Conservation (phyloP, 805 yeast genomes). For the Cyberlindnera xylosilytica region DNA sequence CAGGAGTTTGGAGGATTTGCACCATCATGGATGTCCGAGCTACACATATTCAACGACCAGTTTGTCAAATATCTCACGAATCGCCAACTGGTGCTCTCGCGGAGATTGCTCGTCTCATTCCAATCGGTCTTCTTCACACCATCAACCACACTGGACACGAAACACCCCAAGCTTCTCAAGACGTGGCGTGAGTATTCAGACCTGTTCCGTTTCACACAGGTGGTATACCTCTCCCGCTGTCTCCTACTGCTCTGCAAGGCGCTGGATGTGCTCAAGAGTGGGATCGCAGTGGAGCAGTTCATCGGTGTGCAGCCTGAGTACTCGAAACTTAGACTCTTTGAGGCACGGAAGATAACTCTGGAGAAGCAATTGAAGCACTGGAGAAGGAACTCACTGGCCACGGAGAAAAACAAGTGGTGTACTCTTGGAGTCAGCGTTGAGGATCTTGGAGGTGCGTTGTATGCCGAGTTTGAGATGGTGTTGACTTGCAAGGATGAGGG, state of each 20-base stretch:
- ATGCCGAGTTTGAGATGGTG: not conserved
- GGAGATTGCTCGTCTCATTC: constrained; percentile 1
- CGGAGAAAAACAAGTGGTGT: constrained; percentile 2
- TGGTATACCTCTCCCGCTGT: constrained; percentile 3
- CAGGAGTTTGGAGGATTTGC: constrained; percentile 3
- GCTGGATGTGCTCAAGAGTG: constrained; percentile 8
- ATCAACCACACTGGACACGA: not conserved
- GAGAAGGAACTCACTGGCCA: not conserved
- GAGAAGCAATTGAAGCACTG: constrained; percentile 9
- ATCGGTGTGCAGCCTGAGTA: constrained; percentile 3
- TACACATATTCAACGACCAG: constrained; percentile 4
- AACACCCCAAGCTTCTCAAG: not conserved
- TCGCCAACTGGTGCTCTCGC: not conserved
- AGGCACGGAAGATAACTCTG: not conserved
- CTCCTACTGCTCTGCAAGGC: constrained; percentile 7
- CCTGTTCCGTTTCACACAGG: constrained; percentile 5
- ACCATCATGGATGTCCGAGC: constrained; percentile 1
- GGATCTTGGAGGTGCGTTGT: too few species aligned
- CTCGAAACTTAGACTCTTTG: not conserved
- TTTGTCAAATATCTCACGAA: constrained; percentile 1
- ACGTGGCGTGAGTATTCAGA: constrained; percentile 9
- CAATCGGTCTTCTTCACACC: not conserved
- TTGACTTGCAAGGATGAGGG: not conserved
- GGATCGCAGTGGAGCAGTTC: constrained; percentile 8
- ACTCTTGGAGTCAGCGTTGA: not conserved